Evolutionary conservation across 805 yeast species (phyloP).

Genomic region (Saturnispora hagleri): DNA sequence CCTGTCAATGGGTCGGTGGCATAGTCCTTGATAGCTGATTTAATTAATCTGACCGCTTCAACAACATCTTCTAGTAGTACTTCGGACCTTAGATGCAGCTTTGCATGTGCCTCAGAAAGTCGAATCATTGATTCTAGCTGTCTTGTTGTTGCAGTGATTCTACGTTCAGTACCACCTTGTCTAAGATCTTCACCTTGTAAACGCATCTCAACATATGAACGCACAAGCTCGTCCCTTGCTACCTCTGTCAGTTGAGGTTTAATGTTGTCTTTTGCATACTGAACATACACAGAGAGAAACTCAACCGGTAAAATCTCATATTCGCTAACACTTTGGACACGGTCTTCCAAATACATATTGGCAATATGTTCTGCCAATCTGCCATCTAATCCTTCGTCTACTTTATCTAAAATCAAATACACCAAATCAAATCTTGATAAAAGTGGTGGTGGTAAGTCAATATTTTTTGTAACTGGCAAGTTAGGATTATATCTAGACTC

Average conservation of each 20-base stretch:
- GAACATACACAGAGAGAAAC: constrained; percentile 78
- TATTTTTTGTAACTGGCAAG: constrained; percentile 88
- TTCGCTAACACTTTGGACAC: constrained; percentile 59
- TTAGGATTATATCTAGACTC: constrained; percentile 94
- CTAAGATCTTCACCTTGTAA: constrained; percentile 87
- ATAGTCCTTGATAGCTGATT: constrained; percentile 91
- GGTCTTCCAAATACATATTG: constrained; percentile 82
- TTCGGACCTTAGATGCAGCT: constrained; percentile 67
- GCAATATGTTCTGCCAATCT: constrained; percentile 87
- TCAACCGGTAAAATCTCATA: constrained; percentile 77
- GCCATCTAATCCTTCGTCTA: constrained; percentile 77
- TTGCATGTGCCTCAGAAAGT: constrained; percentile 93
- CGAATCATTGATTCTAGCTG: constrained; percentile 95
- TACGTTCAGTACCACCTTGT: constrained; percentile 54
- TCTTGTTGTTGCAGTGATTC: constrained; percentile 97
- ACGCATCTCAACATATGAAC: constrained; percentile 87
- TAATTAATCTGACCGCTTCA: constrained; percentile 89
- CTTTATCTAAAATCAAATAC: constrained; percentile 83
- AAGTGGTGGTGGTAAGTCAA: constrained; percentile 93
- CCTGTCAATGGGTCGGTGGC: constrained; percentile 98
- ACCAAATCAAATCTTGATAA: constrained; percentile 93
- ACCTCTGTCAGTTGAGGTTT: constrained; percentile 73
- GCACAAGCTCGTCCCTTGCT: constrained; percentile 79
- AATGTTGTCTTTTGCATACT: constrained; percentile 81
- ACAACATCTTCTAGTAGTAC: constrained; percentile 78